Percentiles rank a stretch among this genome's conserved stretches.
phyloP scores from a whole-genome alignment of 306 rosid species.

The Castanospermum australe region DNA sequence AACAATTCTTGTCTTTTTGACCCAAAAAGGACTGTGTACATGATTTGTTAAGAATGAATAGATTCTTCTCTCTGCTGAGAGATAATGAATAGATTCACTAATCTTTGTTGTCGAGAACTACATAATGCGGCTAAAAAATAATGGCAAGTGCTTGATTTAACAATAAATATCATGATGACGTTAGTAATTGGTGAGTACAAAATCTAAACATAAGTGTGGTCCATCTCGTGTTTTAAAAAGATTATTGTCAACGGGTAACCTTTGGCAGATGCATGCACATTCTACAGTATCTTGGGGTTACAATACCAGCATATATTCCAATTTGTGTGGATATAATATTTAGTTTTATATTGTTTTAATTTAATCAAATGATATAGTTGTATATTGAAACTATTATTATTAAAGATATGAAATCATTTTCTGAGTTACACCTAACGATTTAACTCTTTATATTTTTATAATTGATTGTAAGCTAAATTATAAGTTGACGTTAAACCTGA shows the following conservation, averaged over 20 bases:
- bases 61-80: conserved; percentile 28
- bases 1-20: conserved; percentile 34
- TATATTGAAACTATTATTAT: background rate
- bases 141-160: conserved; percentile 27
- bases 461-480: background rate
- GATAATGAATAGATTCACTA: conserved; percentile 47
- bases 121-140: conserved; percentile 39
- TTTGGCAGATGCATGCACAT: conserved; percentile 46
- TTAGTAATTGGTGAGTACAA: conserved; percentile 20
- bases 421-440: background rate
- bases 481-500: background rate
- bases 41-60: conserved; percentile 32
- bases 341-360: background rate
- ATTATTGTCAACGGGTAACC: conserved; percentile 30
- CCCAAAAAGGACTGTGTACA: conserved; percentile 5
- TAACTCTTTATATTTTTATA: background rate
- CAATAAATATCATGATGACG: conserved; percentile 14
- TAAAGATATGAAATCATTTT: background rate
- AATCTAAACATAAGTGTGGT: conserved; percentile 6
- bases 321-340: conserved; percentile 6
- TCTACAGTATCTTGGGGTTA: background rate
- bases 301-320: conserved; percentile 9
- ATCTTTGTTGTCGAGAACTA: conserved; percentile 24
- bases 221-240: conserved; percentile 12
- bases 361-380: background rate